Conservation (phyloP, 352 stramenopile species). For the Pythium utonaiense region DNA sequence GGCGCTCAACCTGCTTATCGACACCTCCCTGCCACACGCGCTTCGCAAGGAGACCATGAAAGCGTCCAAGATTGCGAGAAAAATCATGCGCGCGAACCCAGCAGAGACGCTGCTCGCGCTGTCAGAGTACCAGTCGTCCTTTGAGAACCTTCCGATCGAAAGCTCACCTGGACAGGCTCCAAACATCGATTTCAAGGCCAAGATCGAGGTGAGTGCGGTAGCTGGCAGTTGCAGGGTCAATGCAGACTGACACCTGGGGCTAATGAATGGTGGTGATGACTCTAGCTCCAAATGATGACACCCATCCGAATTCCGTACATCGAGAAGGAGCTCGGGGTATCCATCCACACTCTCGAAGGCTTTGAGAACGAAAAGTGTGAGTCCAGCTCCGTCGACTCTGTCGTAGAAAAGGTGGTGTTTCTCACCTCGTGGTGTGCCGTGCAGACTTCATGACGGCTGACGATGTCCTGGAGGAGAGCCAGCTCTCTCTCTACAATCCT, state of each 20-base stretch:
- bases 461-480: constrained; percentile 78
- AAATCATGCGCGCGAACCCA: constrained; percentile 80
- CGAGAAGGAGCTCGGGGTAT: constrained; percentile 66
- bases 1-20: constrained; percentile 80
- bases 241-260: neutral
- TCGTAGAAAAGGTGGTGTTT: too few relatives aligned
- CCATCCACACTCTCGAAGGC: constrained; percentile 71
- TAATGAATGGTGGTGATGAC: neutral
- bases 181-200: constrained; percentile 64
- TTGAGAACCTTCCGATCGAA: constrained; percentile 55
- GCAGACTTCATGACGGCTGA: constrained; percentile 83
- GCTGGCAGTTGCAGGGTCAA: too few relatives aligned
- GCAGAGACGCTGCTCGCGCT: constrained; percentile 76
- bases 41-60: constrained; percentile 64
- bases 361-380: constrained; percentile 81
- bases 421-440: neutral
- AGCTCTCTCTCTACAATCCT: constrained; percentile 74
- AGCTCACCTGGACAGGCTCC: constrained; percentile 22
- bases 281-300: constrained; percentile 85
- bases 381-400: too few relatives aligned
- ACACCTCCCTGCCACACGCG: constrained; percentile 66
- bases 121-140: constrained; percentile 79
- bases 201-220: constrained; percentile 79
- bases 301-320: constrained; percentile 87
- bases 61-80: constrained; percentile 70